Evolutionary conservation across 257 asterid genomes (phyloP), one percentile per base, ranked within the genome.

Genomic region (Solanum ossicruentum): DNA sequence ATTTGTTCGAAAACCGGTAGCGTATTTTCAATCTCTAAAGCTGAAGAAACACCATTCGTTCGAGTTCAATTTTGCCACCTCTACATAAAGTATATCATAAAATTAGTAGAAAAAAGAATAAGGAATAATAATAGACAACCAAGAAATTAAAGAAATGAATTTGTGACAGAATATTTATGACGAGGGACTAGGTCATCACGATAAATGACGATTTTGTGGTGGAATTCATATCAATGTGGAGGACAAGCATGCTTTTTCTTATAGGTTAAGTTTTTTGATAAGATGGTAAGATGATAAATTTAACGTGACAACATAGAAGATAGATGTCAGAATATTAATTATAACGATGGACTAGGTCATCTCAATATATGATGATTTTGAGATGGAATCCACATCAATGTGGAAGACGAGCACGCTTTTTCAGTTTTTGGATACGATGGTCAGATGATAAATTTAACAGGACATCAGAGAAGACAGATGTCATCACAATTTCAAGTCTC

Each of bases 31-130:
- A 69, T 93, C 99, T 0, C 98, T 92, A 43, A 94, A 94, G 85
- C 93, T 94, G 73, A 95, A 95, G 93, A 95, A 95, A 89, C 93
- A 95, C 98, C 99, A 95, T 85, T 95, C 98, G 1, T 43, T 90
- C 6, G 98, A 90, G 54, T 94, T 94, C 87, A 95, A 88, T 89
- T 95, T 95, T 11, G 98, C 97, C 87, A 87, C 90, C 55, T 94
- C 99, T 95, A 39, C 23, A 65, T 58, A 81, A 4, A 57, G 0
- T 12, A 3, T 60, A 80, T 3, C 45, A 13, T 55, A 36, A 17
- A 80, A 18, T 80, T 80, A 18, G 36, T 56, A 2, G 17, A 52
- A 18, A 26, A 52, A 17, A 20, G 21, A 32, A 32, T 32, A 2
- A n/a, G 71, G 11, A 7, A 6, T 81, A 57, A 77, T 61, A 43